Conservation (phyloP, 2,329 filamentous ascomycete genomes). For the Fusarium burgessii region DNA sequence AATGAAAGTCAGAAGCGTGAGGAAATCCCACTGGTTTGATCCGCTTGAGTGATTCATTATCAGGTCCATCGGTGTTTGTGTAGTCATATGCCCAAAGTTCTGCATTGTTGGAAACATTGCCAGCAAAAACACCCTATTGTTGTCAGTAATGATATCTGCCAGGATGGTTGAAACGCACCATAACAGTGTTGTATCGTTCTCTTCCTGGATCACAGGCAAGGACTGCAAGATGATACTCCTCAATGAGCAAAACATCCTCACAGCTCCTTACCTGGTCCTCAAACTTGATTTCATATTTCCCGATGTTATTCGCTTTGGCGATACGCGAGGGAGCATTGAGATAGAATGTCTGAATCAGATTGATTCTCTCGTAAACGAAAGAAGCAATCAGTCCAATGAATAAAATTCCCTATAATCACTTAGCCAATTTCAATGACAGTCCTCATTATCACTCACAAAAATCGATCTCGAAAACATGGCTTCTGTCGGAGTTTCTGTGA, state of each 20-base stretch:
- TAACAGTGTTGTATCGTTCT: constrained; percentile 57
- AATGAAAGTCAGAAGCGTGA: constrained; percentile 52
- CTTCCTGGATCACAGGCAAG: constrained; percentile 55
- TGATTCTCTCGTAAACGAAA: constrained; percentile 30
- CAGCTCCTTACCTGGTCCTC: constrained; percentile 54
- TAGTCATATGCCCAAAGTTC: constrained; percentile 56
- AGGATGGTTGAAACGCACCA: constrained; percentile 45
- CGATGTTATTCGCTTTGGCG: constrained; percentile 45
- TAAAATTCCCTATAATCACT: constrained; percentile 7
- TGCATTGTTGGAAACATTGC: constrained; percentile 39
- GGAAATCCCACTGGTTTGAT: constrained; percentile 42
- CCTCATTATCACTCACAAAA: not conserved
- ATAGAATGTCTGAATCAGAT: constrained; percentile 39
- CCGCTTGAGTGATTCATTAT: constrained; percentile 35
- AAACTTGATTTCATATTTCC: constrained; percentile 51
- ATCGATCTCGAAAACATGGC: constrained; percentile 18
- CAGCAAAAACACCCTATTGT: constrained; percentile 44
- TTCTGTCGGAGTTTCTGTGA: not conserved
- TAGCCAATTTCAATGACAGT: rapidly evolving
- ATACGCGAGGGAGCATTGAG: constrained; percentile 50
- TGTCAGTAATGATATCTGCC: not conserved
- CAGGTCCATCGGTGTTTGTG: constrained; percentile 19
- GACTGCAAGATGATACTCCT: constrained; percentile 52
- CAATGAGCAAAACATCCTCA: constrained; percentile 55
- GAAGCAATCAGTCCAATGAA: constrained; percentile 16